These are phyloP conservation scores for Copromyces sp. DNA, from an alignment of 495 filamentous ascomycete genomes.

Conservation along the genomic window DNA sequence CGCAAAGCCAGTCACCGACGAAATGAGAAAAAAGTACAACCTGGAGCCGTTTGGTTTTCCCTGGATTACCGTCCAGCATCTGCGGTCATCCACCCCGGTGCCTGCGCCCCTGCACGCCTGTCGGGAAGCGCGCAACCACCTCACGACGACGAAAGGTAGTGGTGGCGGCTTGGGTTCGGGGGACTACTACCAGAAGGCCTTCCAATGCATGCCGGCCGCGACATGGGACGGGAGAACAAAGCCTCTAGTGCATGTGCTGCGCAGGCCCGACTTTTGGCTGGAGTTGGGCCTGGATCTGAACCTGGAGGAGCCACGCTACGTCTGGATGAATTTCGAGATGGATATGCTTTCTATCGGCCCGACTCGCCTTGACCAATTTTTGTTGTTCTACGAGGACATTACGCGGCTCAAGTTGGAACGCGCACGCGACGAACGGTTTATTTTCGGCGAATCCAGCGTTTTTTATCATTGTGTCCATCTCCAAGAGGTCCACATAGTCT, in stretches of 20 bases:
- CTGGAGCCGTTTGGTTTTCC: background rate
- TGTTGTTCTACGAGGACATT: constrained; percentile 4
- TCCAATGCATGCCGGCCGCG: constrained; percentile 6
- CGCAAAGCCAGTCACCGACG: background rate
- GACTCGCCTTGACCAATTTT: background rate
- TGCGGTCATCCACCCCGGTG: constrained; percentile 14
- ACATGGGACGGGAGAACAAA: background rate
- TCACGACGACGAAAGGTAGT: background rate
- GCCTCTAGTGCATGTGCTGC: background rate
- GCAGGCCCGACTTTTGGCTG: background rate
- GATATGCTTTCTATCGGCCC: constrained; percentile 15
- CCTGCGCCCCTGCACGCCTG: constrained; percentile 15
- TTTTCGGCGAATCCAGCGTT: no score
- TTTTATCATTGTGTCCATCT: no score
- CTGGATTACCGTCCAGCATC: no score
- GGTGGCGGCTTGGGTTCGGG: background rate
- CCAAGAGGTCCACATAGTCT: background rate
- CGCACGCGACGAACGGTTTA: constrained; percentile 2
- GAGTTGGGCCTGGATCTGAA: background rate
- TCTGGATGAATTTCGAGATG: constrained; percentile 18
- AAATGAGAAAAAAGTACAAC: background rate
- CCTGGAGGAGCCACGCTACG: constrained; percentile 8
- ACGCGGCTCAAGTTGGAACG: constrained; percentile 9
- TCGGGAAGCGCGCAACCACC: constrained; percentile 12
- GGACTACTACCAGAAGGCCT: constrained; percentile 3